Conservation (phyloP, 345 rosid species). For the Camelina laxa region DNA sequence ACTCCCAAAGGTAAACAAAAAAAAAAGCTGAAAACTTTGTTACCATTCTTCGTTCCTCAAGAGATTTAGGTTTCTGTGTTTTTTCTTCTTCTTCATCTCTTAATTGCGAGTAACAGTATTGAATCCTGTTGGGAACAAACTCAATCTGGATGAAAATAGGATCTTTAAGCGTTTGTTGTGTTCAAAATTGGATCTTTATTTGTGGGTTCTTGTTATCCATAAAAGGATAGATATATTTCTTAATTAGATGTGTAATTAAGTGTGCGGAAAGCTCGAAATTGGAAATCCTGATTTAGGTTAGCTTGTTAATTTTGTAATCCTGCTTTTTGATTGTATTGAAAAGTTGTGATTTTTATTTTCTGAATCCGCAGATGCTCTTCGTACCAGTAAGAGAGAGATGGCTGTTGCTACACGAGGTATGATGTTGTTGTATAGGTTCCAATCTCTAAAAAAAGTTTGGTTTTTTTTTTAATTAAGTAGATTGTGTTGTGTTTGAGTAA, state of each 20-base stretch:
- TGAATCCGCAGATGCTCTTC: conserved; percentile 62
- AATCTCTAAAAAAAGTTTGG: background rate
- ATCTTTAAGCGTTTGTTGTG: background rate
- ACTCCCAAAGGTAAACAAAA: conserved; percentile 72
- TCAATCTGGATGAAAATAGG: background rate
- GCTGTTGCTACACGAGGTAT: conserved; percentile 90
- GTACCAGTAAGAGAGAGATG: conserved; percentile 93
- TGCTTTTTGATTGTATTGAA: background rate
- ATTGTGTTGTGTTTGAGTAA: no score
- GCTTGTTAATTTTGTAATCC: background rate
- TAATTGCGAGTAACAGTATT: background rate
- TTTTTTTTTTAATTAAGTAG: no score
- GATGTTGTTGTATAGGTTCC: conserved; percentile 3
- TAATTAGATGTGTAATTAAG: conserved; percentile 22
- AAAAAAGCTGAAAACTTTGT: background rate
- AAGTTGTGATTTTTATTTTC: conserved; percentile 15
- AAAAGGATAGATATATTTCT: background rate
- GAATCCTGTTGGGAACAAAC: background rate
- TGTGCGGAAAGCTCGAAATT: background rate
- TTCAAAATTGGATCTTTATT: conserved; percentile 10
- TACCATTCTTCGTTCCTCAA: background rate
- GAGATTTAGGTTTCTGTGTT: background rate
- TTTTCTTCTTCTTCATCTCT: background rate
- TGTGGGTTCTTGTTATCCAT: background rate
- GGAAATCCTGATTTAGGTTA: background rate